Percentiles rank a stretch among this genome's conserved stretches.
Evolutionary conservation across 768 basidiomycete species (phyloP).

Genomic region (Pisolithus tinctorius): DNA sequence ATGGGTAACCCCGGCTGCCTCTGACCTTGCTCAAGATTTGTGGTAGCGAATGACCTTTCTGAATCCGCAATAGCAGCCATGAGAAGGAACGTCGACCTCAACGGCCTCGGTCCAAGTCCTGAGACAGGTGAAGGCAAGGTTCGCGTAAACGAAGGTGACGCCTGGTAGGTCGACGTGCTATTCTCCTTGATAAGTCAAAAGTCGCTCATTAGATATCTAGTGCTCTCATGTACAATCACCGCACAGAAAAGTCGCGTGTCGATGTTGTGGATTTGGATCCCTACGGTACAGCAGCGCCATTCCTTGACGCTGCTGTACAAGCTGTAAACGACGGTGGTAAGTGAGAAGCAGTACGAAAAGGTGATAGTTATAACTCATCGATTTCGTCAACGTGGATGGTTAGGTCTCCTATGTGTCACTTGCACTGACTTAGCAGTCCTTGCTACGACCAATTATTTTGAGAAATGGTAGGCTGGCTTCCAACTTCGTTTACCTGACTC

Average conservation of each 20-base stretch:
- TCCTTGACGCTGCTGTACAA: slow-evolving; percentile 92
- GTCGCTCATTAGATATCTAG: slow-evolving; percentile 32
- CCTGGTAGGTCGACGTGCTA: slow-evolving; percentile 54
- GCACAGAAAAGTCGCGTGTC: slow-evolving; percentile 64
- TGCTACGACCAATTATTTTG: slow-evolving; percentile 89
- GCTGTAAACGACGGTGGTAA: slow-evolving; percentile 80
- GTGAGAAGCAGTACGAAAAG: slow-evolving; percentile 10
- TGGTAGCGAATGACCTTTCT: slow-evolving; percentile 93
- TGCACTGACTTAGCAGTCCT: slow-evolving; percentile 95
- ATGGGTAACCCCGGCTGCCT: background rate
- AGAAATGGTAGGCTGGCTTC: slow-evolving; percentile 69
- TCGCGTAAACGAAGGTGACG: slow-evolving; percentile 86
- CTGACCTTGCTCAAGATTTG: slow-evolving; percentile 50
- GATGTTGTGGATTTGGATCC: slow-evolving; percentile 98
- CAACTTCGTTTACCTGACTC: background rate
- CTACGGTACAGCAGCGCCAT: slow-evolving; percentile 95
- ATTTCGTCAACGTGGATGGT: background rate
- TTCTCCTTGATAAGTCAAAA: background rate
- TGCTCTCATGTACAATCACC: slow-evolving; percentile 85
- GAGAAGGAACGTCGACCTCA: slow-evolving; percentile 76
- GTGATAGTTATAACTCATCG: background rate
- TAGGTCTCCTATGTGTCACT: slow-evolving; percentile 89
- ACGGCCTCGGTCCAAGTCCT: slow-evolving; percentile 49
- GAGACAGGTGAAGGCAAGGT: slow-evolving; percentile 44
- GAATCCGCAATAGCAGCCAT: slow-evolving; percentile 79